These are phyloP conservation scores for Casuarina cunninghamiana DNA, from an alignment of 306 rosid species.

Conservation along the genomic window DNA sequence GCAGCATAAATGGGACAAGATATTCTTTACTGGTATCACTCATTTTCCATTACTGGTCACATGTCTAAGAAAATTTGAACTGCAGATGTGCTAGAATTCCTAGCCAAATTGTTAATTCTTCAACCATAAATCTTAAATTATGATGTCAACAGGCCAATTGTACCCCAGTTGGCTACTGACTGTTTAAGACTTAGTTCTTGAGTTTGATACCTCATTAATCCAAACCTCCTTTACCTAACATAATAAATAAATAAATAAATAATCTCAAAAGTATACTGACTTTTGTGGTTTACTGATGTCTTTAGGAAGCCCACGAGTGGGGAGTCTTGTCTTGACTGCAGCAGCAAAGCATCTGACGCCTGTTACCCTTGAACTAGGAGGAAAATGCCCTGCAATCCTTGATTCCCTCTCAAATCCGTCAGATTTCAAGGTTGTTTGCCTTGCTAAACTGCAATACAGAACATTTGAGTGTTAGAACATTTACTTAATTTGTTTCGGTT, in stretches of 20 bases:
- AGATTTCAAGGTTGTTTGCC: slow-evolving; percentile 58
- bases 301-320: slow-evolving; percentile 78
- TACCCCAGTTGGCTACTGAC: too few species aligned
- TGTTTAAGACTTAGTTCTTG: too few species aligned
- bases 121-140: not conserved
- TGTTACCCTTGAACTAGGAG: slow-evolving; percentile 87
- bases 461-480: slow-evolving; percentile 9
- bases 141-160: not conserved
- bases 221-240: too few species aligned
- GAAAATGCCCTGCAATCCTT: slow-evolving; percentile 90
- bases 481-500: slow-evolving; percentile 7
- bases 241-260: too few species aligned
- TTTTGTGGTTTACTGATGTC: not conserved
- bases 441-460: not conserved
- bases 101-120: not conserved
- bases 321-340: slow-evolving; percentile 62
- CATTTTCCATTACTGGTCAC: not conserved
- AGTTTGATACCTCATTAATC: too few species aligned
- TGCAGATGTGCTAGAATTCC: not conserved
- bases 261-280: not conserved
- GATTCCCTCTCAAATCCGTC: slow-evolving; percentile 61
- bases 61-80: not conserved
- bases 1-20: slow-evolving; percentile 78
- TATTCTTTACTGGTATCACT: slow-evolving; percentile 88
- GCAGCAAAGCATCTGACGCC: slow-evolving; percentile 96